Conservation (phyloP, 208 protist species). For the Trypanosoma platydactyli region DNA sequence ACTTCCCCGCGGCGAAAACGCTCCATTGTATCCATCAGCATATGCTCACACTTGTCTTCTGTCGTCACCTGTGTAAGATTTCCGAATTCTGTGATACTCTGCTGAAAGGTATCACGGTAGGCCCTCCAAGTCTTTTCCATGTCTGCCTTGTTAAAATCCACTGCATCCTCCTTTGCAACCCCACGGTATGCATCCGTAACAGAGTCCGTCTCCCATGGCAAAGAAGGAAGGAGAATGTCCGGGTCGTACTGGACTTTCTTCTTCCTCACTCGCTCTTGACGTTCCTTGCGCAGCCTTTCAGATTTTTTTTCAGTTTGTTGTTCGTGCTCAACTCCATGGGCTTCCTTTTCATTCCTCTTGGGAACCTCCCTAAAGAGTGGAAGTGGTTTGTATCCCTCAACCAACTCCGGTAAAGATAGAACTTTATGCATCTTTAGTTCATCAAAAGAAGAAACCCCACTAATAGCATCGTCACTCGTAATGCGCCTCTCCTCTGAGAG, state of each 20-base stretch:
- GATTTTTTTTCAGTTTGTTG: conserved; percentile 61
- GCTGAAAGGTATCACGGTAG: conserved; percentile 79
- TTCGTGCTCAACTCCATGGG: conserved; percentile 15
- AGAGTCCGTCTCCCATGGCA: conserved; percentile 88
- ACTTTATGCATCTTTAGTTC: conserved; percentile 81
- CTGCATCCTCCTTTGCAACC: conserved; percentile 52
- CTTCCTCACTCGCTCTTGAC: conserved; percentile 74
- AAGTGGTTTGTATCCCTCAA: conserved; percentile 81
- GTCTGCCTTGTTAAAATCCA: conserved; percentile 76
- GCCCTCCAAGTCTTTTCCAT: conserved; percentile 80
- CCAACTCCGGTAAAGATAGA: conserved; percentile 70
- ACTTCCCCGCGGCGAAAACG: conserved; percentile 72
- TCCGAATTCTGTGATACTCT: conserved; percentile 79
- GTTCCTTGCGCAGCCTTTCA: conserved; percentile 64
- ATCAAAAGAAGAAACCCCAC: conserved; percentile 81
- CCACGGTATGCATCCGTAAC: conserved; percentile 85
- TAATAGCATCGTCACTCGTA: conserved; percentile 72
- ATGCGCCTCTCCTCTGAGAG: conserved; percentile 60
- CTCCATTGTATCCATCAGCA: conserved; percentile 80
- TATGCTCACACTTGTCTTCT: conserved; percentile 75
- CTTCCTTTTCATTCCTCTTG: conserved; percentile 32
- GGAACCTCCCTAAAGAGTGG: conserved; percentile 74
- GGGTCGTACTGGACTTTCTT: conserved; percentile 76
- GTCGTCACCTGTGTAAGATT: conserved; percentile 80
- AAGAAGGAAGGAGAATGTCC: conserved; percentile 76